phyloP scores from a whole-genome alignment of 164 flowering plant species.

The Piper betle region DNA sequence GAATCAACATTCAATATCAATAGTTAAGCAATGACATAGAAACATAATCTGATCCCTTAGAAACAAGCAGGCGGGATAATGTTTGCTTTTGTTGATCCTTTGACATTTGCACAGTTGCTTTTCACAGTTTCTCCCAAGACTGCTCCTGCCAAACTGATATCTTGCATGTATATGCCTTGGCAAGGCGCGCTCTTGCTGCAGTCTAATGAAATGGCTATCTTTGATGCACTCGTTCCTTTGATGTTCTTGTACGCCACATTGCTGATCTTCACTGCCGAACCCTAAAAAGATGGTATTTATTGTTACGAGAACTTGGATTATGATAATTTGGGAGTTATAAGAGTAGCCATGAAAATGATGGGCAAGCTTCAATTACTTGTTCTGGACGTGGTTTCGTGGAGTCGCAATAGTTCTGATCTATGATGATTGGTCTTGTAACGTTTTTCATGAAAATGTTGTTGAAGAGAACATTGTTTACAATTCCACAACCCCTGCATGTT shows the following conservation, averaged over 20 bases:
- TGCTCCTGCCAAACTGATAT: not conserved
- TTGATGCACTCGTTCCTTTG: conserved; percentile 1
- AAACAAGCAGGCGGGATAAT: conserved; percentile 3
- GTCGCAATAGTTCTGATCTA: conserved; percentile 7
- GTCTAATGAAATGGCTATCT: not conserved
- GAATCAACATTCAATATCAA: too few relatives aligned
- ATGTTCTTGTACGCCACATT: conserved; percentile 1
- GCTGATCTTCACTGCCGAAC: conserved; percentile 2
- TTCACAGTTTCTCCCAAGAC: not conserved
- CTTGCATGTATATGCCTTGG: not conserved
- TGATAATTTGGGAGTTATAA: not conserved
- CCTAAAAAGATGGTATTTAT: not conserved
- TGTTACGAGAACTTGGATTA: not conserved
- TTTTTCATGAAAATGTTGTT: conserved; percentile 1
- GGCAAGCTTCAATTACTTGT: not conserved
- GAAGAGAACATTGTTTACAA: conserved; percentile 1
- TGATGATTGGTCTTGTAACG: conserved; percentile 6
- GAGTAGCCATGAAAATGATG: not conserved
- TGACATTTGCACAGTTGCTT: not conserved
- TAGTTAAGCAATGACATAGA: too few relatives aligned
- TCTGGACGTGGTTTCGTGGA: conserved; percentile 3
- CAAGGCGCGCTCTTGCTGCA: conserved; percentile 4
- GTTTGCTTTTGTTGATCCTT: not conserved
- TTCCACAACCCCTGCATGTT: conserved; percentile 5
- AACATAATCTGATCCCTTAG: not conserved